Conservation (phyloP, 169 alveolate species). For the Hepatocystis sp. region DNA sequence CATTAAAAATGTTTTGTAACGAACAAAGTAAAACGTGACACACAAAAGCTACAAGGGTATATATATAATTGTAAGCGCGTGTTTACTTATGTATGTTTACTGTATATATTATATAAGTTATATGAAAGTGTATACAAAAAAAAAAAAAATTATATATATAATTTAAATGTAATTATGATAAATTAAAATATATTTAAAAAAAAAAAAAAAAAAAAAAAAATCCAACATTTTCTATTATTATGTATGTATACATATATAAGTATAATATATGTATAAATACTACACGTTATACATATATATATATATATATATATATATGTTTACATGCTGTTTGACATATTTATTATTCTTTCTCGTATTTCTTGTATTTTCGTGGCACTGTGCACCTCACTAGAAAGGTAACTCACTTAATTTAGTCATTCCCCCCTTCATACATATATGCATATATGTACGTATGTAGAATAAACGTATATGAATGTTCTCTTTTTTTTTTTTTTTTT, state of each 20-base stretch:
- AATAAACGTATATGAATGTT: not conserved
- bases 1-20: not conserved
- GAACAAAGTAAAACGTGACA: not conserved
- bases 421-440: conserved; percentile 6
- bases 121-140: conserved; percentile 6
- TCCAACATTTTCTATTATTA: not conserved
- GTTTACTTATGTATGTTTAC: not conserved
- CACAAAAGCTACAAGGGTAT: not conserved
- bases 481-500: not conserved
- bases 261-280: not conserved
- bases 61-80: not conserved
- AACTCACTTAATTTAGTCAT: not conserved
- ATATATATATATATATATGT: conserved; percentile 3
- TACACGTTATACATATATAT: not conserved
- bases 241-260: conserved; percentile 1
- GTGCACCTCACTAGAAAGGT: not conserved
- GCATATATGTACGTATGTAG: not conserved
- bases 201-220: no score
- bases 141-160: no score
- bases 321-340: not conserved
- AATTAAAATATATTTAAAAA: no score
- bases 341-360: not conserved
- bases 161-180: no score
- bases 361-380: not conserved
- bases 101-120: not conserved